Conservation (phyloP, 345 rosid species). For the Carallia pectinifolia region DNA sequence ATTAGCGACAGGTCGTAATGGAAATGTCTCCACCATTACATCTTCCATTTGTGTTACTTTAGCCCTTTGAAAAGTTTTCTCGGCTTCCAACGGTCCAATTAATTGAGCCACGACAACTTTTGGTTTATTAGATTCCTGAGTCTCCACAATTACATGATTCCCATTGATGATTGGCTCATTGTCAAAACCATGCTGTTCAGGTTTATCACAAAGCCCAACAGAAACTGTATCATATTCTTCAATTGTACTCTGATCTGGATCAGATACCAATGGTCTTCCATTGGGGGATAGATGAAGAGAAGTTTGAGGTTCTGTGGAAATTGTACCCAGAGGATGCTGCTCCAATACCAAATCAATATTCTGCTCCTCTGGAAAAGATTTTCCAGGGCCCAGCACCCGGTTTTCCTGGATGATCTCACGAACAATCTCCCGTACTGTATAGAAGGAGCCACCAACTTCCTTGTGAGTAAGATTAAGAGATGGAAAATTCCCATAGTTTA, state of each 20-base stretch:
- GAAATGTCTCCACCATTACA: constrained; percentile 54
- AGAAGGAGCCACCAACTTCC: constrained; percentile 97
- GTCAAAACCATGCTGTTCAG: constrained; percentile 27
- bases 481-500: constrained; percentile 73
- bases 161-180: constrained; percentile 32
- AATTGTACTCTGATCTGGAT: constrained; percentile 20
- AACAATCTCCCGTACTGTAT: constrained; percentile 87
- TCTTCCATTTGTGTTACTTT: constrained; percentile 28
- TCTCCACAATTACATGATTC: constrained; percentile 21
- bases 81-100: constrained; percentile 20
- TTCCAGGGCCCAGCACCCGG: constrained; percentile 86
- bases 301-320: constrained; percentile 48
- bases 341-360: constrained; percentile 36
- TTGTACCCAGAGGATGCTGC: constrained; percentile 53
- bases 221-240: constrained; percentile 26
- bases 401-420: constrained; percentile 97
- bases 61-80: constrained; percentile 5
- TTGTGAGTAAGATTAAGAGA: constrained; percentile 83
- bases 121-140: constrained; percentile 26
- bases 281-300: constrained; percentile 33
- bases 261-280: constrained; percentile 33
- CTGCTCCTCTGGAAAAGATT: constrained; percentile 39
- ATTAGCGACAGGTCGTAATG: constrained; percentile 36
- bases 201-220: constrained; percentile 20
- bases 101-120: constrained; percentile 23